Base-by-base conservation (phyloP, 805 yeast genomes). In the Pichia rugopelliculosa region DNA sequence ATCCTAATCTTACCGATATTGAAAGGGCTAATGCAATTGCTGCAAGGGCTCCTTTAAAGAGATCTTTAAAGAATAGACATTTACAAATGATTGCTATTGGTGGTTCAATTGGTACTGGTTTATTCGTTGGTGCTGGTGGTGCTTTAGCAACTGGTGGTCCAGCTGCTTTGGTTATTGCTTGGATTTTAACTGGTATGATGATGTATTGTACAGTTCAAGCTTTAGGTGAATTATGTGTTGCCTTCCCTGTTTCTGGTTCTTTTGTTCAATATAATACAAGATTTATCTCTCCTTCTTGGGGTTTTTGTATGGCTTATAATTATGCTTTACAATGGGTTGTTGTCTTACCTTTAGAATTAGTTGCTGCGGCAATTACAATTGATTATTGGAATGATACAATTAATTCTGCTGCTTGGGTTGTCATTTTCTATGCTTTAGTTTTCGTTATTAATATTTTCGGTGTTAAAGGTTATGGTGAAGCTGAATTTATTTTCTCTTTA, bases 21-120 rank as follows among this genome's bases (percentile, higher is more conserved):
- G 78, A 75, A 59, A 72, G 66, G 56, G 73, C 75, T 15, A 76
- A 75, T 51, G 61, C 73, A 26, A 56, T 59, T 45, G 70, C 80
- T 23, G 73, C 79, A 23, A 70, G 68, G 54, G 66, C 79, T 42
- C 80, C 80, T 15, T 66, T 75, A 48, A 64, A 73, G 33, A 68
- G 84, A 53, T 61, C 72, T 9, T 69, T 82, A 44, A 79, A 76
- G 56, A 74, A 77, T 39, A 73, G 90, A 59, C 91, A 86, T 61
- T 65, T 86, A 55, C 80, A 82, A 51, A 81, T 84, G 87, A 86
- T 86, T 66, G 89, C 93, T 44, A 71, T 86, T 52, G 93, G 91
- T 55, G 90, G 91, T 39, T 76, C 84, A 50, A 85, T 87, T 55
- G 96, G 95, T 56, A 82, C 91, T 9, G 95, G 93, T 59, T 70